Base-by-base conservation (phyloP, 768 basidiomycete genomes). In the Sutorius australiensis region DNA sequence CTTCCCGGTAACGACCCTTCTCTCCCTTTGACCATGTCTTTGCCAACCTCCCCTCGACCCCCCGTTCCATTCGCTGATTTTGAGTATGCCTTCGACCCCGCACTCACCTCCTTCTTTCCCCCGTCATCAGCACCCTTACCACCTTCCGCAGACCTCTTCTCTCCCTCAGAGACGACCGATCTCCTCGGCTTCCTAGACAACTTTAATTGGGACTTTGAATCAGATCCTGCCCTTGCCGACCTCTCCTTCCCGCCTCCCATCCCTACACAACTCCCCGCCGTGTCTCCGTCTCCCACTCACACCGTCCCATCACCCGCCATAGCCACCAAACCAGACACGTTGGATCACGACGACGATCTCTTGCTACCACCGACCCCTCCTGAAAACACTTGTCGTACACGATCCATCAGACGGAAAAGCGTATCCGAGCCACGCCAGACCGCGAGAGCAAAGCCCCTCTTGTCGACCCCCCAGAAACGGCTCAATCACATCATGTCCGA, bases 401-500 rank as follows among this genome's bases (percentile, higher is more conserved):
- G 61, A 16, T 51, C 67, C 4, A 43, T 46, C 11, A 60, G 53
- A 14, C 68, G 66, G 6, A 71, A 69, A 37, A 53, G 51, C 42
- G 40, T 59, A 51, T 55, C 70, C 16, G 51, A 61, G 3, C 43
- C 63, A 6, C 62, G 53, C 33, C 67, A 71, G 53, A 38, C 62
- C 21, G 60, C 74, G 41, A 75, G 77, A 54, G 48, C 77, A 19
- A 90, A 89, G 58, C 77, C 84, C 0, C 79, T 90, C 17, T 77
- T 94, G 24, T 87, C 90, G 6, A 84, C 83, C 5, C 90, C 90
- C 0, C 90, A 95, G 70, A 92, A 93, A 64, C 81, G 92, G 12
- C 80, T 91, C 14, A 93, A 94, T 67, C 92, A 95, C 74, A 94
- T 95, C 76, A 85, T 92, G 81, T 92, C 90, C 7, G 93, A 95